A percentile compares a stretch with the other conserved stretches of the same genome.
These are phyloP conservation scores for Wickerhamomyces bisporus DNA, from an alignment of 805 yeast species.

Conservation along the genomic window DNA sequence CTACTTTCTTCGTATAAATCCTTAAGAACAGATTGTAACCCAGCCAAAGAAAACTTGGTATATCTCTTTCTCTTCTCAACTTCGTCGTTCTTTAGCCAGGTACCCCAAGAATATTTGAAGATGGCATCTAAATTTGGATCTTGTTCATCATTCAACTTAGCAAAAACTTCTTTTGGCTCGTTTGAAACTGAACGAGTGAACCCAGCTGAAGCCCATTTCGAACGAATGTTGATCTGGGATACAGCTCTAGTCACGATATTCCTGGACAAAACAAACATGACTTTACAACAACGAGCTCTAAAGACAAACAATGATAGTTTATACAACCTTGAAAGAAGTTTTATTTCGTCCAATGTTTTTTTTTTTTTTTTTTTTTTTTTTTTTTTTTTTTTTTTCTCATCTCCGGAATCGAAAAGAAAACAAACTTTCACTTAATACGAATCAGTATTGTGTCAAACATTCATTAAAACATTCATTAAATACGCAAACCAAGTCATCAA, in stretches of 20 bases:
- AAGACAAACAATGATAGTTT: too few relatives aligned
- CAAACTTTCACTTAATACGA: too few relatives aligned
- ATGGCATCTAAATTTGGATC: conserved; percentile 70
- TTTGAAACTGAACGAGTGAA: conserved; percentile 25
- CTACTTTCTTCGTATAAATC: conserved; percentile 36
- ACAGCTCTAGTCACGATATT: conserved; percentile 1
- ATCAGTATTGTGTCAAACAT: too few relatives aligned
- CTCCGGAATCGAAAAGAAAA: background rate
- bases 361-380: background rate
- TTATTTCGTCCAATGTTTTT: too few relatives aligned
- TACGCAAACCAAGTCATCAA: too few relatives aligned
- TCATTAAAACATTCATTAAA: too few relatives aligned
- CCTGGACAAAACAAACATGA: conserved; percentile 16
- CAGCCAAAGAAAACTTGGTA: conserved; percentile 79
- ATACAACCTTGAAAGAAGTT: too few relatives aligned
- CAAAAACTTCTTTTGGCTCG: conserved; percentile 33
- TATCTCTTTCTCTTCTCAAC: conserved; percentile 69
- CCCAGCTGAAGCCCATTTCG: background rate
- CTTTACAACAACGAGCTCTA: background rate
- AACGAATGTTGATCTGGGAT: background rate
- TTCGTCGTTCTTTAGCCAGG: conserved; percentile 82
- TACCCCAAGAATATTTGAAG: conserved; percentile 91
- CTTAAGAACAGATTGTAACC: conserved; percentile 51
- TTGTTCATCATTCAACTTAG: conserved; percentile 51
- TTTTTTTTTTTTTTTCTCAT: background rate